Percentiles rank a stretch among this genome's conserved stretches.
Conservation (phyloP, 2,329 filamentous ascomycete genomes). For the Xylariaceae sp. region DNA sequence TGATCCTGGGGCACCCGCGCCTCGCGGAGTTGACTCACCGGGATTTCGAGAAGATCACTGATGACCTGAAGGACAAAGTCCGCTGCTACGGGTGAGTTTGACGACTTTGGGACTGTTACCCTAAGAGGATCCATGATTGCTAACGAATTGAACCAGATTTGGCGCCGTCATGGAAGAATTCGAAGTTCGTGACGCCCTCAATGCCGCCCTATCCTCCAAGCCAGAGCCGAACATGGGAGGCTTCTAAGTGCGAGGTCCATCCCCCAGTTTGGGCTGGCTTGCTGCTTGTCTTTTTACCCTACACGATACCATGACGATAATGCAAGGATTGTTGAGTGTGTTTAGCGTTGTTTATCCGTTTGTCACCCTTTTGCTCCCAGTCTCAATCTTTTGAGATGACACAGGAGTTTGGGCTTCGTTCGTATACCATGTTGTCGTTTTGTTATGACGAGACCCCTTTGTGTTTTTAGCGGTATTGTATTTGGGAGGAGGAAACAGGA, state of each 20-base stretch:
- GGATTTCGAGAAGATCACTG: constrained; percentile 67
- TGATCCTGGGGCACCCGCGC: constrained; percentile 67
- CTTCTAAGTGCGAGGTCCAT: constrained; percentile 16
- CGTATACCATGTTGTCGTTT: not conserved
- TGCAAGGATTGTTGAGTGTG: constrained; percentile 10
- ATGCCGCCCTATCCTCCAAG: constrained; percentile 61
- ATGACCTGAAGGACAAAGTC: constrained; percentile 72
- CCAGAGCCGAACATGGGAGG: constrained; percentile 31
- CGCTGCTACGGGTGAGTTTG: constrained; percentile 81
- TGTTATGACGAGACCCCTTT: not conserved
- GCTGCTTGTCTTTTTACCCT: constrained; percentile 10
- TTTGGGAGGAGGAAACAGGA: too few species aligned
- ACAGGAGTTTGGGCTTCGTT: not conserved
- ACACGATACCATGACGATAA: constrained; percentile 18
- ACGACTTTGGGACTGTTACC: not conserved
- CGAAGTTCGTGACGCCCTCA: constrained; percentile 72
- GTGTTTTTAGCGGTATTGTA: too few species aligned
- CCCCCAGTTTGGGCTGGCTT: constrained; percentile 1
- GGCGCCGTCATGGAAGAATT: constrained; percentile 61
- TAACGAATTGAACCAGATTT: constrained; percentile 40
- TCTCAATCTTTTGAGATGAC: not conserved
- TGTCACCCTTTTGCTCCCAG: not conserved
- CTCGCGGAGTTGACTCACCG: constrained; percentile 59
- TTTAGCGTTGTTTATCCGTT: not conserved
- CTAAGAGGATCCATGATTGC: not conserved